A percentile compares a stretch with the other conserved stretches of the same genome.
Evolutionary conservation across 331 rosid species (phyloP).

Genomic region (Pyracantha coccinea): DNA sequence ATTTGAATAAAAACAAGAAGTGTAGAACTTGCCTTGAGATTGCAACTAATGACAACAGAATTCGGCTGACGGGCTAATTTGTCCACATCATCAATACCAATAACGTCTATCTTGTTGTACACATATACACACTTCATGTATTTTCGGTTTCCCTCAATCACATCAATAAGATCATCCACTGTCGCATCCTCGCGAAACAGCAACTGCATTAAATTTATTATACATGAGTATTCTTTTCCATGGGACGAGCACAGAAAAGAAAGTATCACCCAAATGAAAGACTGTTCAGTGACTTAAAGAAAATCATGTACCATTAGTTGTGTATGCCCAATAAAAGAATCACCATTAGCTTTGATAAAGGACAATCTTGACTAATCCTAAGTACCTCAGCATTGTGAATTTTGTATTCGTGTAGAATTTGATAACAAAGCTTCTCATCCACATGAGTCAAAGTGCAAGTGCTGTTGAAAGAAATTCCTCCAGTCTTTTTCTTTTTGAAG

Average conservation of each 20-base stretch:
- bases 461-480: constrained; percentile 97
- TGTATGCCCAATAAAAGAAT: background rate
- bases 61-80: constrained; percentile 91
- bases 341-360: background rate
- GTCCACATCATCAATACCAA: constrained; percentile 98
- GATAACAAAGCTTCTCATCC: constrained; percentile 97
- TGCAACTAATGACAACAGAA: constrained; percentile 95
- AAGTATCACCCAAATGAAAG: background rate
- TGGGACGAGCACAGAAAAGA: background rate
- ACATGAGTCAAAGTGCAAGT: constrained; percentile 87
- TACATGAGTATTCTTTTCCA: constrained; percentile 1
- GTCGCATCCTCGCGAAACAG: constrained; percentile 98
- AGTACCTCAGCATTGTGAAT: constrained; percentile 99
- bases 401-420: constrained; percentile 97
- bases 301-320: background rate
- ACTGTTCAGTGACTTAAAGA: background rate
- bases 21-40: constrained; percentile 58
- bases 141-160: constrained; percentile 98
- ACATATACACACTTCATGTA: constrained; percentile 98
- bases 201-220: constrained; percentile 43
- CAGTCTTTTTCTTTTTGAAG: constrained; percentile 95
- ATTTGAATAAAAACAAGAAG: background rate
- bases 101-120: constrained; percentile 96
- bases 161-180: constrained; percentile 96
- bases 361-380: background rate